Base-by-base conservation (phyloP, 2,329 filamentous ascomycete species). In the Septoria petroselini region DNA sequence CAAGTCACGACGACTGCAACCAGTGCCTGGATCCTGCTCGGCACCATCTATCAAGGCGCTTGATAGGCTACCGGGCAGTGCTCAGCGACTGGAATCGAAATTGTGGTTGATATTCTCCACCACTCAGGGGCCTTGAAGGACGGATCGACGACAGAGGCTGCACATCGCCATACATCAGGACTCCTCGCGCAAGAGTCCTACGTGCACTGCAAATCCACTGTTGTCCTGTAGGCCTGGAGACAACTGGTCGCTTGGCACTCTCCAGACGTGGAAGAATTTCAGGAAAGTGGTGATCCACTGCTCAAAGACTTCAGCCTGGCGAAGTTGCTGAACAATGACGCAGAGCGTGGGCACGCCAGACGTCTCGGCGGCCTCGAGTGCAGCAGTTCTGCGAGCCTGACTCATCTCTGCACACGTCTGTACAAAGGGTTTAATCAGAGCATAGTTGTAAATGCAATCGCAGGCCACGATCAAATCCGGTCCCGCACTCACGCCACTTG, bases 361-460 rank as follows among this genome's bases (percentile, higher is more conserved):
- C 1, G 4, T 19, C 4, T 12, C 33, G 17, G 19, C 18, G n/a
- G 37, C 40, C n/a, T 21, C 39, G 14, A 48, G 47, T 11, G 48
- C n/a, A 8, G 8, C 23, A n/a, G n/a, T n/a, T 43, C 7, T 34
- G 7, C 34, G 46, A 19, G 29, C 83, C 75, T 12, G 91, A 68
- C 89, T 95, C 18, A 83, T 77, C 55, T 94, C 86, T 4, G 76
- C 81, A 66, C 88, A 95, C 0, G 88, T 86, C 61, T 84, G 80
- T 7, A 62, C 86, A 41, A 97, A 80, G 0, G 91, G 89, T 35
- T 80, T 73, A 18, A 97, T 81, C 2, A 97, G 78, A 2, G 86
- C 81, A 58, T 95, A 88, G 70, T 97, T 98, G 74, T 94, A 98
- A 59, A 98, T 85, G 69, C 91, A 96, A 69, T 98, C 93, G 65